Evolutionary conservation across 169 alveolate species (phyloP).

Genomic region (Plasmodium yoelii): DNA sequence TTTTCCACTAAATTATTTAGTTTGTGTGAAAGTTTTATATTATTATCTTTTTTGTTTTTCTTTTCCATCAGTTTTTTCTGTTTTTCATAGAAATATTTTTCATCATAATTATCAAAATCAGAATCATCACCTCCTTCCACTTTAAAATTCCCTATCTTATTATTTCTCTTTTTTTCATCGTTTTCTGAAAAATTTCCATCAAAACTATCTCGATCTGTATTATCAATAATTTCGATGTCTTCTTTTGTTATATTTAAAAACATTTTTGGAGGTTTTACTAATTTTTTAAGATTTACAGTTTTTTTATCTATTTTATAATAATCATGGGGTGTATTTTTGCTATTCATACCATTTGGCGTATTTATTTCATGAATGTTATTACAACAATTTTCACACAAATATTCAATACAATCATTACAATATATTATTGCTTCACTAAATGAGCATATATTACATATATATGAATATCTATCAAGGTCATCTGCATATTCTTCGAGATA

Average conservation of each 20-base stretch:
- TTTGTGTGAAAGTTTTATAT: conserved; percentile 29
- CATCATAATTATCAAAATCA: conserved; percentile 74
- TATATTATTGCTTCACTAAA: conserved; percentile 60
- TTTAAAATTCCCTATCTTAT: conserved; percentile 5
- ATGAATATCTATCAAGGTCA: conserved; percentile 49
- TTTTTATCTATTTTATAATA: conserved; percentile 55
- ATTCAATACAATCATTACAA: conserved; percentile 75
- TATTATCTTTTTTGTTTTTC: conserved; percentile 38
- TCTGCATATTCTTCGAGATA: conserved; percentile 52
- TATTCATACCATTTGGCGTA: conserved; percentile 17
- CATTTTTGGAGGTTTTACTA: conserved; percentile 58
- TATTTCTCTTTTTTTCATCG: neutral
- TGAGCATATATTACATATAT: conserved; percentile 70
- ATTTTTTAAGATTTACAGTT: conserved; percentile 34
- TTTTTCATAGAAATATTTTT: conserved; percentile 57
- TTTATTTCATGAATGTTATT: conserved; percentile 39
- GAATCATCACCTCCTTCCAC: conserved; percentile 53
- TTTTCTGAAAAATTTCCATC: neutral
- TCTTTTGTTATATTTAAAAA: conserved; percentile 39
- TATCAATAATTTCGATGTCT: conserved; percentile 27
- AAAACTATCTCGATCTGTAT: conserved; percentile 50
- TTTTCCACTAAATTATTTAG: conserved; percentile 41
- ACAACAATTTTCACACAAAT: conserved; percentile 60
- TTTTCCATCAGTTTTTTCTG: conserved; percentile 33
- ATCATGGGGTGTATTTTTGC: conserved; percentile 32